Percentiles rank a stretch among this genome's conserved stretches.
phyloP scores from a whole-genome alignment of 116 monocot genomes.

The Cymodocea nodosa region DNA sequence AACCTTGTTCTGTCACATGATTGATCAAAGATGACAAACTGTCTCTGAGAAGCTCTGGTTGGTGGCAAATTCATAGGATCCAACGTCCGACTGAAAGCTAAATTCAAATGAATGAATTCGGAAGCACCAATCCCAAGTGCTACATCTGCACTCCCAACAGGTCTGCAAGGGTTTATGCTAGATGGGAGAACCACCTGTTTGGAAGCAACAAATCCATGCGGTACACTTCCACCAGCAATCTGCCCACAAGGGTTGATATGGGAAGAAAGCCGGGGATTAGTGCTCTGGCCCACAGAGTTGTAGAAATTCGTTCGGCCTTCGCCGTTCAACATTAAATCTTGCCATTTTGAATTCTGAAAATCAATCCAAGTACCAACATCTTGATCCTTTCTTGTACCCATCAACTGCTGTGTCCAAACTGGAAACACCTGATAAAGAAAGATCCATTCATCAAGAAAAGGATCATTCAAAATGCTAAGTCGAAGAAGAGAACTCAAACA shows the following conservation, averaged over 20 bases:
- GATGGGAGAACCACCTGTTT: background rate
- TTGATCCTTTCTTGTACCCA: background rate
- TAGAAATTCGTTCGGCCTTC: background rate
- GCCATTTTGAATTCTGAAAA: background rate
- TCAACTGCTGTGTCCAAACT: background rate
- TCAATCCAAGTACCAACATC: conserved; percentile 4
- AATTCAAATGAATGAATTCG: conserved; percentile 3
- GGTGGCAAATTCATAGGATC: conserved; percentile 3
- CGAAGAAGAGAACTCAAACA: background rate
- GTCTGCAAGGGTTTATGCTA: background rate
- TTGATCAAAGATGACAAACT: conserved; percentile 30
- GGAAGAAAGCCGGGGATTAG: background rate
- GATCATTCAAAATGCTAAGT: background rate
- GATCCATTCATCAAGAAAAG: background rate
- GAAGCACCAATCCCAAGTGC: background rate
- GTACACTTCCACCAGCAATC: background rate
- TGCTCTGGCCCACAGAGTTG: background rate
- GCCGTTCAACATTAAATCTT: conserved; percentile 3
- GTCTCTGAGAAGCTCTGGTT: conserved; percentile 5
- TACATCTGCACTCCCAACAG: background rate
- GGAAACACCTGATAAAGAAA: background rate
- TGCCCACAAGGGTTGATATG: background rate
- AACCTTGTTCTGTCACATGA: conserved; percentile 22
- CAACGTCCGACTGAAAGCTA: background rate
- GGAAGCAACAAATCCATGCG: background rate